Evolutionary conservation across 768 basidiomycete genomes (phyloP).

Genomic region (Antrodiella citrinella): DNA sequence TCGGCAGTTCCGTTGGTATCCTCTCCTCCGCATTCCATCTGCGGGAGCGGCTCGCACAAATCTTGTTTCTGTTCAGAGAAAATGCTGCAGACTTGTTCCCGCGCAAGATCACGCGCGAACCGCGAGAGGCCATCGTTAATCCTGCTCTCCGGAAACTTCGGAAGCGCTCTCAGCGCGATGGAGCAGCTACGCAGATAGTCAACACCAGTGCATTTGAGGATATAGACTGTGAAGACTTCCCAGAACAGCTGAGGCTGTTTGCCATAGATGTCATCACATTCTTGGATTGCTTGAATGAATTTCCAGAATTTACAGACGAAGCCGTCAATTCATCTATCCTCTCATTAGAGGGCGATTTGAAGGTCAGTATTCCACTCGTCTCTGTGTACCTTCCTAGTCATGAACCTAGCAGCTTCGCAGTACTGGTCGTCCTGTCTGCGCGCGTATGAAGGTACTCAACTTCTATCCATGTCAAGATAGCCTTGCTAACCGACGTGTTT

Average conservation of each 20-base stretch:
- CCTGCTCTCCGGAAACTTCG: constrained; percentile 26
- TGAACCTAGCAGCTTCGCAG: constrained; percentile 24
- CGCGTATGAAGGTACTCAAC: constrained; percentile 46
- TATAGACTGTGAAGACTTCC: constrained; percentile 59
- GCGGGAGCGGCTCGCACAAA: constrained; percentile 58
- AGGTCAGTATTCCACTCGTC: constrained; percentile 30
- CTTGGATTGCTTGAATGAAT: constrained; percentile 64
- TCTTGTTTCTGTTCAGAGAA: constrained; percentile 64
- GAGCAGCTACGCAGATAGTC: constrained; percentile 36
- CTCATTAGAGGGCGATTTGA: constrained; percentile 63
- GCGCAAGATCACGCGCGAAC: constrained; percentile 43
- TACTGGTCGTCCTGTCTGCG: constrained; percentile 71
- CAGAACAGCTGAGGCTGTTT: constrained; percentile 52
- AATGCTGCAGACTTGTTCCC: constrained; percentile 76
- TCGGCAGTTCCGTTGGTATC: constrained; percentile 72
- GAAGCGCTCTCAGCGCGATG: constrained; percentile 18
- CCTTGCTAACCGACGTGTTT: neutral
- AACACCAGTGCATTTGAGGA: constrained; percentile 47
- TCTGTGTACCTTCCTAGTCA: neutral
- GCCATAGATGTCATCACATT: constrained; percentile 65
- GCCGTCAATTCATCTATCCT: constrained; percentile 59
- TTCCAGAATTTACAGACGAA: constrained; percentile 72
- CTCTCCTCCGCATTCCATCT: constrained; percentile 67
- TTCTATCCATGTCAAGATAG: constrained; percentile 4
- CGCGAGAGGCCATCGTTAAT: constrained; percentile 29